Conservation (phyloP, 148 eudicot genomes). For the Camellia japonica region DNA sequence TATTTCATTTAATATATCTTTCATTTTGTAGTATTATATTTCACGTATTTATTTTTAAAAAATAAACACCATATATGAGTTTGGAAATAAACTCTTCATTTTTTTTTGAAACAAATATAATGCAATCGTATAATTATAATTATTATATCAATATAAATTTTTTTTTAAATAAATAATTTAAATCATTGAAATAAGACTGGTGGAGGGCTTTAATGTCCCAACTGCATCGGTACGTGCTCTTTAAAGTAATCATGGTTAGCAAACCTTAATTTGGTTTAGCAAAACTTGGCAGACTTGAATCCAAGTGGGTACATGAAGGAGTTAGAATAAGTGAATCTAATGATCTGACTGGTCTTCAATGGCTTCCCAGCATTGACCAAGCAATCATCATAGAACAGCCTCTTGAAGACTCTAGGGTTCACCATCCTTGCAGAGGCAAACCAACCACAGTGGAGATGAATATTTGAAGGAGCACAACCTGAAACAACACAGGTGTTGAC, state of each 20-base stretch:
- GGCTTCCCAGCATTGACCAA: slow-evolving; percentile 39
- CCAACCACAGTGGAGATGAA: slow-evolving; percentile 47
- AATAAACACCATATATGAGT: too few species aligned
- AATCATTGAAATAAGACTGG: not conserved
- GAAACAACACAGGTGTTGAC: slow-evolving; percentile 35
- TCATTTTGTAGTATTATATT: too few species aligned
- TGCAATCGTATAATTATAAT: too few species aligned
- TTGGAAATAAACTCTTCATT: too few species aligned
- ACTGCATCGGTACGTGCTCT: too few species aligned
- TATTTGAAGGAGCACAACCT: slow-evolving; percentile 38
- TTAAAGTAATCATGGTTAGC: too few species aligned
- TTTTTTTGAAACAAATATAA: too few species aligned
- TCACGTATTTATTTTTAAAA: too few species aligned
- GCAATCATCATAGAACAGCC: slow-evolving; percentile 41
- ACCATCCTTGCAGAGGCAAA: slow-evolving; percentile 49
- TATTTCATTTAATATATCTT: too few species aligned
- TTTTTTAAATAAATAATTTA: too few species aligned
- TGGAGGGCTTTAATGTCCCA: not conserved
- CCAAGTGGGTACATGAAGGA: slow-evolving; percentile 45
- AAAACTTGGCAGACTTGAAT: slow-evolving; percentile 40
- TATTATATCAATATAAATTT: too few species aligned
- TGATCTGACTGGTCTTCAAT: slow-evolving; percentile 29
- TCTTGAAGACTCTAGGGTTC: slow-evolving; percentile 39
- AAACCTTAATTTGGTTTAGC: not conserved
- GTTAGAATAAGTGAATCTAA: slow-evolving; percentile 42